Evolutionary conservation across 1,139 yeast species (phyloP), one percentile per base, ranked within the genome.

Genomic region (Waltiozyma sp.): DNA sequence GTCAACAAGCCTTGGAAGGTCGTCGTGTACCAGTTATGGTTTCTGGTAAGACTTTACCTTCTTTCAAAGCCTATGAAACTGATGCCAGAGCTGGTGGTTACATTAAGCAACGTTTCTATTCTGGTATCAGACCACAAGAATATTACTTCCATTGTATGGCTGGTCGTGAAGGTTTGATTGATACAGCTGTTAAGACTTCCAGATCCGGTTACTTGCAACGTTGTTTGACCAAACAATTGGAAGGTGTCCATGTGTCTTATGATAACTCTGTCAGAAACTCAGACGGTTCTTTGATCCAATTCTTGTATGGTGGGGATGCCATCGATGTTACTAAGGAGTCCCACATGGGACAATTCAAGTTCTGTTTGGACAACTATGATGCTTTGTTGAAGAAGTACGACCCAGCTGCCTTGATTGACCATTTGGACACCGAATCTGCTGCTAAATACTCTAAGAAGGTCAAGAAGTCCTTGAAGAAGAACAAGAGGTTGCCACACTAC

Each of bases 81-180:
- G 85, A 96, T 44, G 97, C 98, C 28, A 98, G 91, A 65, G 88
- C 96, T 4, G 87, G 88, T 62, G 99, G 99, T 51, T 93, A 93
- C 57, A 95, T 93, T 53, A 98, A 91, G 65, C 93, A 93, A 59
- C 91, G 98, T 13, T 93, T 91, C 59, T 73, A 91, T 59, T 80
- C 98, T 72, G 99, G 99, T 38, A 73, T 93, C 59, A 91, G 98
- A 15, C 99, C 99, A 36, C 98, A 91, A 66, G 98, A 93, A 64
- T 93, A 93, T 65, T 93, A 93, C 62, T 91, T 91, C 83, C 99
- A 93, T 64, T 98, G 98, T 44, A 93, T 93, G 98, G 98, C 98
- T 57, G 99, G 99, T 75, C 87, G 99, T 75, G 99, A 91, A 71
- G 99, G 99, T 77, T 77, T 91, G 63, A 91, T 91, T 64, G 99